These are phyloP conservation scores for Phylloporus scabripes DNA, from an alignment of 768 basidiomycete genomes.

Conservation along the genomic window DNA sequence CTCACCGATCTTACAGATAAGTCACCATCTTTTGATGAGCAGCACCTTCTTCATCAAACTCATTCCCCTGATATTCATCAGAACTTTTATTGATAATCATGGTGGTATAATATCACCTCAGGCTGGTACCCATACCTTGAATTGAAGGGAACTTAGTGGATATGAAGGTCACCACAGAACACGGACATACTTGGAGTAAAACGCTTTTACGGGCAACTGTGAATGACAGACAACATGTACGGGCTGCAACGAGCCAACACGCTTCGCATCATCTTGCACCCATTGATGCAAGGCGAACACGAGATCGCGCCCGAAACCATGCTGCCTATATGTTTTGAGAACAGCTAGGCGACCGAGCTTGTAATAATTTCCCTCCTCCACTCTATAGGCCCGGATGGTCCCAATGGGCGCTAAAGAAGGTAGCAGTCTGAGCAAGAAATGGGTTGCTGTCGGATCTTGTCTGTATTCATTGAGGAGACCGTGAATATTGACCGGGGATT, in stretches of 20 bases:
- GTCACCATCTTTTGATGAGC: background rate
- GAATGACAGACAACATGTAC: slow-evolving; percentile 57
- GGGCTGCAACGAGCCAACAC: slow-evolving; percentile 20
- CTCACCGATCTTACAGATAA: background rate
- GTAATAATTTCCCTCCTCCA: slow-evolving; percentile 43
- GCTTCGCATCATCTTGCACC: slow-evolving; percentile 39
- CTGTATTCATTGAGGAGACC: slow-evolving; percentile 36
- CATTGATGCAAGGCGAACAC: slow-evolving; percentile 59
- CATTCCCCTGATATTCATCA: background rate
- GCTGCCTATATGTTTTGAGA: slow-evolving; percentile 55
- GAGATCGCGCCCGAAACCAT: slow-evolving; percentile 61
- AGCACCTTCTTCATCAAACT: background rate
- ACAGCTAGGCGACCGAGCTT: slow-evolving; percentile 73
- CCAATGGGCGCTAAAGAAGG: slow-evolving; percentile 59
- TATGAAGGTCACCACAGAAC: slow-evolving; percentile 7
- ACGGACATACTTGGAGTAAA: slow-evolving; percentile 63
- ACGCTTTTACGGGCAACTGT: slow-evolving; percentile 61
- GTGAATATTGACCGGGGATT: background rate
- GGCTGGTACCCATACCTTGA: slow-evolving; percentile 63
- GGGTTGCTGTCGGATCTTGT: slow-evolving; percentile 56
- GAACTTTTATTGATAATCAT: background rate
- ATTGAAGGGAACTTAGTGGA: slow-evolving; percentile 13
- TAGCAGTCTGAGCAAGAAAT: slow-evolving; percentile 66
- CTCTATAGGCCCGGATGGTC: slow-evolving; percentile 53
- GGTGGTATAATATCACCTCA: slow-evolving; percentile 44